A percentile compares a stretch with the other conserved stretches of the same genome.
phyloP scores from a whole-genome alignment of 306 rosid genomes.

The Dalbergia oliveri region DNA sequence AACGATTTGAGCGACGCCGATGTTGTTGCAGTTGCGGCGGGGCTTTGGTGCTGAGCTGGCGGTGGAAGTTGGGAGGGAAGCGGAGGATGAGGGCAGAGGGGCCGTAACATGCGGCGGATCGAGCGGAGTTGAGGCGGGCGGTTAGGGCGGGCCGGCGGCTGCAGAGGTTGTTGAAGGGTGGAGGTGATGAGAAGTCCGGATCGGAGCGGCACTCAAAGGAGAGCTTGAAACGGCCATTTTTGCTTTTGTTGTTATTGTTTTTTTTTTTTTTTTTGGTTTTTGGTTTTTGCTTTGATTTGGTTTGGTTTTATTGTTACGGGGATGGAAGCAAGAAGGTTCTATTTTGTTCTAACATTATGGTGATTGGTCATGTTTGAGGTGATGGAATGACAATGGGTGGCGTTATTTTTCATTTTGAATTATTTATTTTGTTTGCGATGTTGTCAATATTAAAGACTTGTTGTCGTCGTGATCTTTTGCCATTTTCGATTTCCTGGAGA shows the following conservation, averaged over 20 bases:
- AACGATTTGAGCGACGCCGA: conserved; percentile 96
- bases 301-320: no score
- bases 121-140: background rate
- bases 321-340: background rate
- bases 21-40: conserved; percentile 96
- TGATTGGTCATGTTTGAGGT: no score
- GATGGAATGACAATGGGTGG: no score
- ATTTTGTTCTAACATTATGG: no score
- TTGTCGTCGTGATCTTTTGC: no score
- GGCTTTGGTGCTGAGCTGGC: conserved; percentile 93
- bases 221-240: conserved; percentile 53
- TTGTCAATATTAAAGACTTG: no score
- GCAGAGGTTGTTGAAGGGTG: conserved; percentile 37
- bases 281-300: background rate
- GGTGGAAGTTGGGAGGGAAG: conserved; percentile 92
- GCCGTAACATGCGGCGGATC: conserved; percentile 12
- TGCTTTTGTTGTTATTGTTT: no score
- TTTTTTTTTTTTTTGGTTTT: no score
- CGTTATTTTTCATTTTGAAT: no score
- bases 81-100: conserved; percentile 50
- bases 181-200: conserved; percentile 50
- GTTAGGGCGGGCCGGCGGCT: conserved; percentile 20
- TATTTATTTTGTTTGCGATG: no score
- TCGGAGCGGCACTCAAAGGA: conserved; percentile 52
- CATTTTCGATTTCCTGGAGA: no score